A percentile compares a stretch with the other conserved stretches of the same genome.
Evolutionary conservation across 164 flowering plant species (phyloP).

Genomic region (Magnolia officinalis): DNA sequence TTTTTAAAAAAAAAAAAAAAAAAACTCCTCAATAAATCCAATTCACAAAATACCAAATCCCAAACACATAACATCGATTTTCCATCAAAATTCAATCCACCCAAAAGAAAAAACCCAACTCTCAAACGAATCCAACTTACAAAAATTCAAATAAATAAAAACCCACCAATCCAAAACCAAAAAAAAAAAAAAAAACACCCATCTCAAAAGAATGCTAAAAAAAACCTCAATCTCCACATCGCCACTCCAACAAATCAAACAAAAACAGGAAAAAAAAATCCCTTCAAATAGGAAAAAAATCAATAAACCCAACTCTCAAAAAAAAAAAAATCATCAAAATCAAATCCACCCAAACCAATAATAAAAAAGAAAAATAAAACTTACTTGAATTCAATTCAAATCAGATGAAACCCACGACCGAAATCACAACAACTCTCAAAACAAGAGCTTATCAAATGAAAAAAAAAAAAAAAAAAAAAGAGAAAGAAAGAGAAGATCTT

Average conservation of each 20-base stretch:
- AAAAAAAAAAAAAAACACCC: background rate
- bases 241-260: constrained; percentile 1
- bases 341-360: background rate
- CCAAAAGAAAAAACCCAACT: background rate
- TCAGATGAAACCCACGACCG: background rate
- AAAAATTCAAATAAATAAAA: background rate
- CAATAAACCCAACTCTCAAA: background rate
- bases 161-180: background rate
- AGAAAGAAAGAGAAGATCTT: background rate
- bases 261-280: background rate
- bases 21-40: background rate
- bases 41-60: background rate
- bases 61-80: background rate
- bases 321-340: background rate
- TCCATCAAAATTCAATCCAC: background rate
- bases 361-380: background rate
- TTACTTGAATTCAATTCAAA: background rate
- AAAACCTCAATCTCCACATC: background rate
- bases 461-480: background rate
- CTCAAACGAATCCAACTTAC: background rate
- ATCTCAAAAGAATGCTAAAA: background rate
- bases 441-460: background rate
- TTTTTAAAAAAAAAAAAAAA: no score
- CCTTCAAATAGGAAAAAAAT: background rate
- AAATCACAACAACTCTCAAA: background rate